Conservation (phyloP, 371 early-diverging fungal genomes). For the Syncephalastrum racemosum region DNA sequence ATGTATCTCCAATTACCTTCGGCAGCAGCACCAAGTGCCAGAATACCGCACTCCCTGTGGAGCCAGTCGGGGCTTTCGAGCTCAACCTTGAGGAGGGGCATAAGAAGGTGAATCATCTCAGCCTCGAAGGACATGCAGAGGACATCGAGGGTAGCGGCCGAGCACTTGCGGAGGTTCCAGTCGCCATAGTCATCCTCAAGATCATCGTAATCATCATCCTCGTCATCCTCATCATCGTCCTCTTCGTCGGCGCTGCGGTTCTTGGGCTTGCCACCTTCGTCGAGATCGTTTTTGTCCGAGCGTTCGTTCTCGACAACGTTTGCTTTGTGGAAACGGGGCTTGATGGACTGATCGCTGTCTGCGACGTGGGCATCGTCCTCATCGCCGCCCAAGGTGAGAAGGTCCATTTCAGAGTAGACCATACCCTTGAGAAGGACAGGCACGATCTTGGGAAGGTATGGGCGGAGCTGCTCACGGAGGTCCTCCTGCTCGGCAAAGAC, state of each 20-base stretch:
- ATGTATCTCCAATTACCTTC: slow-evolving; percentile 59
- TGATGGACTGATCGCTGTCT: slow-evolving; percentile 88
- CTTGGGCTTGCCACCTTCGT: slow-evolving; percentile 25
- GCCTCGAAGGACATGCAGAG: slow-evolving; percentile 83
- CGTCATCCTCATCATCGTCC: slow-evolving; percentile 69
- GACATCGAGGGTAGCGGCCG: slow-evolving; percentile 95
- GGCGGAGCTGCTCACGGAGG: slow-evolving; percentile 74
- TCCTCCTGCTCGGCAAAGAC: slow-evolving; percentile 91
- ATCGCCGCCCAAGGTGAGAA: slow-evolving; percentile 73
- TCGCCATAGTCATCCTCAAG: slow-evolving; percentile 87
- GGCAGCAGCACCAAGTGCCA: slow-evolving; percentile 96
- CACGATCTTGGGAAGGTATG: slow-evolving; percentile 78
- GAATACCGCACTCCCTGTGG: slow-evolving; percentile 89
- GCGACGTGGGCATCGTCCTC: slow-evolving; percentile 85
- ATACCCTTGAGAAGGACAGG: slow-evolving; percentile 91
- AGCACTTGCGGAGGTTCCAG: slow-evolving; percentile 98
- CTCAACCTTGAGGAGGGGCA: slow-evolving; percentile 85
- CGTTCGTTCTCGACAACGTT: slow-evolving; percentile 73
- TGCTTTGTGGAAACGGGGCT: slow-evolving; percentile 89
- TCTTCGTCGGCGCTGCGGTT: slow-evolving; percentile 19
- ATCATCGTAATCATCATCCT: slow-evolving; percentile 85
- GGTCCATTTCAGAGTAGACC: slow-evolving; percentile 93
- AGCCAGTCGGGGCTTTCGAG: slow-evolving; percentile 86
- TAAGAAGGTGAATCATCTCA: slow-evolving; percentile 74
- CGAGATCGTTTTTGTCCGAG: slow-evolving; percentile 39